Conservation (phyloP, 371 early-diverging fungal species). For the Zychaea mexicana region DNA sequence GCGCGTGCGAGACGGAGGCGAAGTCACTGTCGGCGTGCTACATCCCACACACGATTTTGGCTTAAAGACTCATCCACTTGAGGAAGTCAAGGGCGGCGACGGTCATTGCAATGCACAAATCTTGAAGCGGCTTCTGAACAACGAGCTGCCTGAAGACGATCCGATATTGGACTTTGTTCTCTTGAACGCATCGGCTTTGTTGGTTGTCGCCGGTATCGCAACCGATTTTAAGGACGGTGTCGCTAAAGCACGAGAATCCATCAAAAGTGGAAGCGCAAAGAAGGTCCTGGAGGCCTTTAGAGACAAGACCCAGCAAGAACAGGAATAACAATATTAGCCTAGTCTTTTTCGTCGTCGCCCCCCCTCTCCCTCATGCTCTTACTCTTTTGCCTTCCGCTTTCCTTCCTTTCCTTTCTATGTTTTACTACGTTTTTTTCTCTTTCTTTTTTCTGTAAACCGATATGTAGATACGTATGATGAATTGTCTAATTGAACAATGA, state of each 20-base stretch:
- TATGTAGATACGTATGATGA: too few species aligned
- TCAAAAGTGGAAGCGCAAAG: constrained; percentile 73
- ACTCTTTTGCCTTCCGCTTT: too few species aligned
- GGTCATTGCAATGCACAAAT: constrained; percentile 74
- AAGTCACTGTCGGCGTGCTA: constrained; percentile 65
- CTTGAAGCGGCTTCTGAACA: constrained; percentile 66
- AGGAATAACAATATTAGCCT: not conserved
- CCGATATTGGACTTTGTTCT: constrained; percentile 92
- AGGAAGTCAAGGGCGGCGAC: constrained; percentile 79
- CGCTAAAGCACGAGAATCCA: constrained; percentile 70
- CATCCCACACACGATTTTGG: constrained; percentile 87
- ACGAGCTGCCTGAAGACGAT: constrained; percentile 53
- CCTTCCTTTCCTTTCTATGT: too few species aligned
- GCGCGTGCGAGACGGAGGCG: constrained; percentile 60
- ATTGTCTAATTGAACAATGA: too few species aligned
- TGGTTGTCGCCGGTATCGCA: constrained; percentile 83
- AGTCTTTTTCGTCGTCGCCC: not conserved
- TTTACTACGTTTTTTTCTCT: too few species aligned
- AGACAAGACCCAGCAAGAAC: constrained; percentile 36
- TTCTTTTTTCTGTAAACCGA: too few species aligned
- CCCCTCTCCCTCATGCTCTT: not conserved
- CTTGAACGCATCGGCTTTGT: constrained; percentile 86
- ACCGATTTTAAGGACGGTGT: constrained; percentile 78
- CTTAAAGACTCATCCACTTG: constrained; percentile 71
- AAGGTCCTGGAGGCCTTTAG: constrained; percentile 65